Percentiles rank a stretch among this genome's conserved stretches.
These are phyloP conservation scores for Zymoseptoria ardabiliae DNA, from an alignment of 2,329 filamentous ascomycete genomes.

Conservation along the genomic window DNA sequence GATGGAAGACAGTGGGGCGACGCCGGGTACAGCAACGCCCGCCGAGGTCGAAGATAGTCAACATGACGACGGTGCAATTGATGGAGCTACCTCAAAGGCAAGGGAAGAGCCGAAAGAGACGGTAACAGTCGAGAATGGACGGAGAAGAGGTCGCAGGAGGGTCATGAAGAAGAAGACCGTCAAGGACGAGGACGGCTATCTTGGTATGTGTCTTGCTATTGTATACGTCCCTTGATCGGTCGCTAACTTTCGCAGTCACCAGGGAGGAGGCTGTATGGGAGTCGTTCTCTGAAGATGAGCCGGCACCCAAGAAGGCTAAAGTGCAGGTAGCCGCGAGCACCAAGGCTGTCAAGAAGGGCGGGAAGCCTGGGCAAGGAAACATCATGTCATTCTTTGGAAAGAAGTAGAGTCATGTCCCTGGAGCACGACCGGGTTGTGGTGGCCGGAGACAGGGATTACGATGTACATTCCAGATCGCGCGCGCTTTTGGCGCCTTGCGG, in stretches of 20 bases:
- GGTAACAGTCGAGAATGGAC: conserved; percentile 52
- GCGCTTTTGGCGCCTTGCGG: background rate
- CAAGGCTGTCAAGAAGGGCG: conserved; percentile 46
- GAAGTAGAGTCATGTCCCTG: conserved; percentile 45
- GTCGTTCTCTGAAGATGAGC: conserved; percentile 86
- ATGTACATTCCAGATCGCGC: background rate
- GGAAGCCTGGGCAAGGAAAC: conserved; percentile 58
- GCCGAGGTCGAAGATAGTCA: conserved; percentile 23
- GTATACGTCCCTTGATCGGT: background rate
- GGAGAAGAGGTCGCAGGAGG: conserved; percentile 67
- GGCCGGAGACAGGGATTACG: background rate
- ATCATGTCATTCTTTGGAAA: conserved; percentile 93
- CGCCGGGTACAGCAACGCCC: conserved; percentile 12
- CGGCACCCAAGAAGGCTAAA: conserved; percentile 51
- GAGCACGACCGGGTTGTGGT: background rate
- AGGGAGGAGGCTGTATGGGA: conserved; percentile 82
- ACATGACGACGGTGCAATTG: conserved; percentile 50
- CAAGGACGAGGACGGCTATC: conserved; percentile 82
- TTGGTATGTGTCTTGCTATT: conserved; percentile 53
- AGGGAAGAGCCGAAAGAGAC: conserved; percentile 36
- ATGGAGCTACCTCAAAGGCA: conserved; percentile 34
- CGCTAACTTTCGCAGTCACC: conserved; percentile 56
- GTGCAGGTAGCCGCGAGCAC: conserved; percentile 28
- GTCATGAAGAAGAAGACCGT: conserved; percentile 83
- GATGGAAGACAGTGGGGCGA: conserved; percentile 17